Conservation (phyloP, 1,139 yeast species). For the Hansenula lynferdii region DNA sequence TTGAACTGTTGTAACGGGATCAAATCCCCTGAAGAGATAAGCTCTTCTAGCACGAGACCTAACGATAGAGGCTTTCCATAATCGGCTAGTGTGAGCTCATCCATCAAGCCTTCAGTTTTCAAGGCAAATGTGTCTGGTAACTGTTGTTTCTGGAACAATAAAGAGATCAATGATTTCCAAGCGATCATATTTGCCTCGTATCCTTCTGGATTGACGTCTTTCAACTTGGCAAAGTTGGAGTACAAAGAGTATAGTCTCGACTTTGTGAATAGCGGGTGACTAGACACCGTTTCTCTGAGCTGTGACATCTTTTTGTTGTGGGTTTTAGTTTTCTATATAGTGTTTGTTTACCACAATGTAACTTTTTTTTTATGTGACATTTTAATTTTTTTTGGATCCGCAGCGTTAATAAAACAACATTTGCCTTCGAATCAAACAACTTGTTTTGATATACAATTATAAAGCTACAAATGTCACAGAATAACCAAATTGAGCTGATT, state of each 20-base stretch:
- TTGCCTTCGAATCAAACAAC: too few relatives aligned
- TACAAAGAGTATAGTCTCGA: conserved; percentile 58
- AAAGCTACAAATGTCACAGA: too few relatives aligned
- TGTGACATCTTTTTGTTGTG: conserved; percentile 6
- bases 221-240: conserved; percentile 49
- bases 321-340: too few relatives aligned
- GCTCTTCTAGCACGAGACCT: conserved; percentile 30
- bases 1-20: conserved; percentile 24
- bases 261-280: conserved; percentile 32
- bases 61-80: conserved; percentile 31
- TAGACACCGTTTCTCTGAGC: conserved; percentile 14
- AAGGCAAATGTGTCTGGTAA: conserved; percentile 22
- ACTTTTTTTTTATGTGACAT: too few relatives aligned
- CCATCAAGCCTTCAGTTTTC: conserved; percentile 22
- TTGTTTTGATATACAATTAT: too few relatives aligned
- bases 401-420: too few relatives aligned
- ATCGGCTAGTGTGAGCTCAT: conserved; percentile 22
- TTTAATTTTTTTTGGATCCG: too few relatives aligned
- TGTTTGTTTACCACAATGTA: too few relatives aligned
- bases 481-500: neutral
- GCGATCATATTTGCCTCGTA: conserved; percentile 60
- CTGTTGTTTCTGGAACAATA: conserved; percentile 17
- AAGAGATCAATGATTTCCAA: conserved; percentile 41
- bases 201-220: conserved; percentile 61
- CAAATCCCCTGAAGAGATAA: conserved; percentile 24